These are phyloP conservation scores for Corinectria fuckeliana DNA, from an alignment of 2,329 filamentous ascomycete genomes.

Conservation along the genomic window DNA sequence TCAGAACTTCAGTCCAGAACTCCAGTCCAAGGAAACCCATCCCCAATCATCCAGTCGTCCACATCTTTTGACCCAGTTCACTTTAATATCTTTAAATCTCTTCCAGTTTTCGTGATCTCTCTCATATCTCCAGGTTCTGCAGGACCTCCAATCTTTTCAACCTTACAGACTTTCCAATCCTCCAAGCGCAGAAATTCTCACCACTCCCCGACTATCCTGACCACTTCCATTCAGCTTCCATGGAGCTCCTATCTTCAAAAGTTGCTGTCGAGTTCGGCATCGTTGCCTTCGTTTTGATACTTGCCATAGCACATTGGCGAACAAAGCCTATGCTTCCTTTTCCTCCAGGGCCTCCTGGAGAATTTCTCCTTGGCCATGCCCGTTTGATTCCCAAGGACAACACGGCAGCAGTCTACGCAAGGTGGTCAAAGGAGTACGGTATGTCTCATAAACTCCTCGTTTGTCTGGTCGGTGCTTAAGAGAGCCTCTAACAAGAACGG, in stretches of 20 bases:
- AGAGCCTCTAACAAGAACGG: background rate
- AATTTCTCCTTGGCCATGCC: conserved; percentile 38
- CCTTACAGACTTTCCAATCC: background rate
- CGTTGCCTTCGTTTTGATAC: conserved; percentile 4
- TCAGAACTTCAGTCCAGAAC: too few relatives aligned
- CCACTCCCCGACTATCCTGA: background rate
- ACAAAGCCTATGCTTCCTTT: conserved; percentile 24
- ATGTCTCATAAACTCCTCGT: background rate
- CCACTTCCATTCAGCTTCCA: background rate
- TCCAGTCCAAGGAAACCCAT: background rate
- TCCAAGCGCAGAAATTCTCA: background rate
- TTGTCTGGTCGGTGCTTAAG: background rate
- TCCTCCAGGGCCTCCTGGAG: conserved; percentile 38
- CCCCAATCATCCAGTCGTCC: background rate
- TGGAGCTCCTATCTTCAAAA: conserved; percentile 19
- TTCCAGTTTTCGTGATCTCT: background rate
- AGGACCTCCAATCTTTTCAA: background rate
- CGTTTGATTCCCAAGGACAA: conserved; percentile 39
- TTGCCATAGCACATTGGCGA: conserved; percentile 13
- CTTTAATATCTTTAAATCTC: background rate
- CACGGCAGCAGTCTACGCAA: conserved; percentile 35
- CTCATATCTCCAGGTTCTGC: background rate
- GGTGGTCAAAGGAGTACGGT: conserved; percentile 39
- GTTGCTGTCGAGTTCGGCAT: conserved; percentile 16
- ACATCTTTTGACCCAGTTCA: background rate